phyloP scores from a whole-genome alignment of 1,139 yeast species.

The Suhomyces guaymorum region DNA sequence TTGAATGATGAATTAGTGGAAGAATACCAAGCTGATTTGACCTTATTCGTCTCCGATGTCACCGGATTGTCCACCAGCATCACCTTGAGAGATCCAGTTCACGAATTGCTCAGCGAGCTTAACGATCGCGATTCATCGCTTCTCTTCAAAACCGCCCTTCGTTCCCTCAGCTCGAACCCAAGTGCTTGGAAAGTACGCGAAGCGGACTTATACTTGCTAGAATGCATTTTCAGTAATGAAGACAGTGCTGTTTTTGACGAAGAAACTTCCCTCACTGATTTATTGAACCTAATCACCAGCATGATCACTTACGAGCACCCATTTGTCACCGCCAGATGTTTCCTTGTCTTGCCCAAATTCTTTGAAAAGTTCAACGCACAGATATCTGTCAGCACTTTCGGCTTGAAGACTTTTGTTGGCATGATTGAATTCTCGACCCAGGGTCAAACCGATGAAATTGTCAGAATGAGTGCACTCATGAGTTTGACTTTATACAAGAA shows the following conservation, averaged over 20 bases:
- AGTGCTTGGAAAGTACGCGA: slow-evolving; percentile 31
- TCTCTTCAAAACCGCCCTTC: slow-evolving; percentile 23
- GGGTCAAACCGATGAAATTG: slow-evolving; percentile 25
- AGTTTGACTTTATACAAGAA: slow-evolving; percentile 56
- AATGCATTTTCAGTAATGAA: slow-evolving; percentile 47
- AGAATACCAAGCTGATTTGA: slow-evolving; percentile 54
- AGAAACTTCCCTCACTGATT: slow-evolving; percentile 20
- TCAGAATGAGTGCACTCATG: slow-evolving; percentile 51
- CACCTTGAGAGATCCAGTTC: slow-evolving; percentile 54
- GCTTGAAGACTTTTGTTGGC: slow-evolving; percentile 38
- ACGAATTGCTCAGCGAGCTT: slow-evolving; percentile 51
- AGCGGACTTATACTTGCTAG: slow-evolving; percentile 41
- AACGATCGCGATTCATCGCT: slow-evolving; percentile 35
- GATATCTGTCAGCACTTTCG: slow-evolving; percentile 37
- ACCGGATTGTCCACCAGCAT: slow-evolving; percentile 58
- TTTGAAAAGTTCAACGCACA: slow-evolving; percentile 50
- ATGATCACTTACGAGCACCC: slow-evolving; percentile 19
- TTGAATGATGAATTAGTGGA: slow-evolving; percentile 18
- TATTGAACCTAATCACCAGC: slow-evolving; percentile 26
- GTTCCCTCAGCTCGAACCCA: slow-evolving; percentile 13
- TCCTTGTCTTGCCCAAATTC: slow-evolving; percentile 56
- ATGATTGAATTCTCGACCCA: slow-evolving; percentile 32
- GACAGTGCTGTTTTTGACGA: slow-evolving; percentile 29
- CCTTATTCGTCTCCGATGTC: slow-evolving; percentile 69
- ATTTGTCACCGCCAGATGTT: slow-evolving; percentile 46